A percentile compares a stretch with the other conserved stretches of the same genome.
phyloP scores from a whole-genome alignment of 2,329 filamentous ascomycete genomes.

The Ambrosiella cleistominuta region DNA sequence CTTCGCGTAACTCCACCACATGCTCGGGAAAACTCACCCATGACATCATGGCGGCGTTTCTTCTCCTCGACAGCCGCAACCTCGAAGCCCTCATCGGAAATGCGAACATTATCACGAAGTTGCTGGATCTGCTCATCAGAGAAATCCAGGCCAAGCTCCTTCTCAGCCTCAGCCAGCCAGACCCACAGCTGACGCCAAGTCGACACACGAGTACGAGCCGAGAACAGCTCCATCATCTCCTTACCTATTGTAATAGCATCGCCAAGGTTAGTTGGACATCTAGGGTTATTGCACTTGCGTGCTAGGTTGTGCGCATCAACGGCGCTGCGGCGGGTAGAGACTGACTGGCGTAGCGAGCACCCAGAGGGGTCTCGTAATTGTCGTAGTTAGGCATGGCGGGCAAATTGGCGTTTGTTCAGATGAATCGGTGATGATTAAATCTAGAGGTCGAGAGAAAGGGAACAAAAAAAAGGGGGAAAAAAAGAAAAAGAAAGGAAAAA shows the following conservation, averaged over 20 bases:
- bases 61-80: conserved; percentile 63
- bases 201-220: conserved; percentile 52
- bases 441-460: background rate
- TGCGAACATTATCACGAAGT: conserved; percentile 55
- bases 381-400: conserved; percentile 17
- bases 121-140: conserved; percentile 56
- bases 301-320: no score
- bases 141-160: conserved; percentile 62
- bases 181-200: conserved; percentile 81
- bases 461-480: background rate
- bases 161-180: conserved; percentile 64
- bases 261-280: background rate
- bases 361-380: conserved; percentile 46
- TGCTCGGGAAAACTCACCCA: conserved; percentile 5
- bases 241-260: conserved; percentile 14
- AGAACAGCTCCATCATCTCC: conserved; percentile 69
- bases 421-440: background rate
- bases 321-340: background rate
- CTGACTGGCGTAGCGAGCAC: conserved; percentile 50
- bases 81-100: conserved; percentile 64
- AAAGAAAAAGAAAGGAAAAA: background rate
- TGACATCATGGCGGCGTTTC: conserved; percentile 36
- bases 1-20: background rate
- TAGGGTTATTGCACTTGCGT: background rate
- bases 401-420: background rate